Percentiles rank a stretch among this genome's conserved stretches.
Conservation (phyloP, 371 early-diverging fungal species). For the Saksenaea oblongispora region DNA sequence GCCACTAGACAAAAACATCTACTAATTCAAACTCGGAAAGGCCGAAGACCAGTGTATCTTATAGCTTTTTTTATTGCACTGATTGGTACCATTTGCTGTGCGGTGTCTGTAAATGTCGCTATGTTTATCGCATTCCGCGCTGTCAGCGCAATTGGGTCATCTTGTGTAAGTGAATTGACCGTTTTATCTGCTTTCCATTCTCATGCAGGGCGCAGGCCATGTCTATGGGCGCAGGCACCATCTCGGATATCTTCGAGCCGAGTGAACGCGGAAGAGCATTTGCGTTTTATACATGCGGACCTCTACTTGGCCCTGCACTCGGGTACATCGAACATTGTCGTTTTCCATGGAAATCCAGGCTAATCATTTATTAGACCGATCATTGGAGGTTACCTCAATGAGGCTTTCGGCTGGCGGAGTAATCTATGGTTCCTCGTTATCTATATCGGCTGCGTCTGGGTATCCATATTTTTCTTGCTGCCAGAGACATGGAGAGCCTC, state of each 20-base stretch:
- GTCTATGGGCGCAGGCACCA: conserved; percentile 49
- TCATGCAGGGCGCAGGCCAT: conserved; percentile 21
- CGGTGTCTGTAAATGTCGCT: conserved; percentile 23
- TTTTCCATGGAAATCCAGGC: neutral
- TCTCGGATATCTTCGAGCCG: conserved; percentile 43
- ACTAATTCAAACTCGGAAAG: neutral
- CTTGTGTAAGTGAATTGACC: conserved; percentile 15
- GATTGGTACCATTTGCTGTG: conserved; percentile 23
- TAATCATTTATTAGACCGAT: conserved; percentile 26
- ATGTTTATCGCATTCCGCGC: conserved; percentile 32
- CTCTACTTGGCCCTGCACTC: conserved; percentile 29
- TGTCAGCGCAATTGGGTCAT: conserved; percentile 29
- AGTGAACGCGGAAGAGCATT: conserved; percentile 43
- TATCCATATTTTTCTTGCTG: conserved; percentile 34
- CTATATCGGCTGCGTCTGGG: conserved; percentile 27
- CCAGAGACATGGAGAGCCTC: conserved; percentile 40
- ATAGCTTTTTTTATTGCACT: conserved; percentile 24
- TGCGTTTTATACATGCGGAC: conserved; percentile 38
- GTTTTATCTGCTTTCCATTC: neutral
- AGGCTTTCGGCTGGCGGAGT: conserved; percentile 50
- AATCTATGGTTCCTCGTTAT: conserved; percentile 36
- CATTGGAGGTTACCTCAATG: conserved; percentile 46
- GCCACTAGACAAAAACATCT: neutral
- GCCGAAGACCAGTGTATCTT: conserved; percentile 25
- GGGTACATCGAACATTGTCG: conserved; percentile 4